phyloP scores from a whole-genome alignment of 2,329 filamentous ascomycete species.

The Gyromitra esculenta region DNA sequence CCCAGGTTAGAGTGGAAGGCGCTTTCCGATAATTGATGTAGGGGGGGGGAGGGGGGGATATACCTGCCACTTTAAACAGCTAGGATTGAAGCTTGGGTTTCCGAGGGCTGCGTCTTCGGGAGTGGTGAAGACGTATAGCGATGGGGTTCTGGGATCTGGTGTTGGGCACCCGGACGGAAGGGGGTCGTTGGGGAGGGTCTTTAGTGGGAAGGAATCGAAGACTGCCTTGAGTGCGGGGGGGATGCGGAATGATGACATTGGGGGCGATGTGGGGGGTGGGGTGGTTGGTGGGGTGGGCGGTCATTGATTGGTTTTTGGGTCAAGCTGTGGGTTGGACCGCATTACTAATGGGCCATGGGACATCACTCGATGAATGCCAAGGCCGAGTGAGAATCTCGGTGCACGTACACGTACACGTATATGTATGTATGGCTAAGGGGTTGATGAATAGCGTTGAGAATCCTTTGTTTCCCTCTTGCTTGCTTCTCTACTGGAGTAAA shows the following conservation, averaged over 20 bases:
- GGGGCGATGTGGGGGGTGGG: neutral
- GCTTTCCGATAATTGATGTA: slow-evolving; percentile 34
- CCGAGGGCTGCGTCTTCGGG: slow-evolving; percentile 70
- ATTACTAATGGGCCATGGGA: slow-evolving; percentile 9
- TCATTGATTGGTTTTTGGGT: neutral
- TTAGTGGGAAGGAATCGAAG: slow-evolving; percentile 84
- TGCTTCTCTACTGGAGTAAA: no score
- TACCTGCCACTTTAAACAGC: slow-evolving; percentile 97
- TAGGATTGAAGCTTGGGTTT: slow-evolving; percentile 85
- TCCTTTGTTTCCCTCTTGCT: no score
- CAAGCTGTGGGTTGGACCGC: no score
- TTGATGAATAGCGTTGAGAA: no score
- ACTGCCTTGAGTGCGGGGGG: slow-evolving; percentile 81
- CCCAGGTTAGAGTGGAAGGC: neutral
- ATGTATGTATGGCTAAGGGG: no score
- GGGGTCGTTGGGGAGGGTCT: slow-evolving; percentile 77
- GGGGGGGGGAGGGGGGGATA: slow-evolving; percentile 57
- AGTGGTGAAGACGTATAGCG: slow-evolving; percentile 80
- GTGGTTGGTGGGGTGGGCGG: neutral
- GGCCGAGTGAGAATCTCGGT: neutral
- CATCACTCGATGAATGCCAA: neutral
- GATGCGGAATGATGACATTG: slow-evolving; percentile 64
- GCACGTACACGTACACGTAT: no score
- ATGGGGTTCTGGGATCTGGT: slow-evolving; percentile 63
- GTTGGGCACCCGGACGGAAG: slow-evolving; percentile 72